Evolutionary conservation across 148 eudicot genomes (phyloP).

Genomic region (Nyssa sinensis): DNA sequence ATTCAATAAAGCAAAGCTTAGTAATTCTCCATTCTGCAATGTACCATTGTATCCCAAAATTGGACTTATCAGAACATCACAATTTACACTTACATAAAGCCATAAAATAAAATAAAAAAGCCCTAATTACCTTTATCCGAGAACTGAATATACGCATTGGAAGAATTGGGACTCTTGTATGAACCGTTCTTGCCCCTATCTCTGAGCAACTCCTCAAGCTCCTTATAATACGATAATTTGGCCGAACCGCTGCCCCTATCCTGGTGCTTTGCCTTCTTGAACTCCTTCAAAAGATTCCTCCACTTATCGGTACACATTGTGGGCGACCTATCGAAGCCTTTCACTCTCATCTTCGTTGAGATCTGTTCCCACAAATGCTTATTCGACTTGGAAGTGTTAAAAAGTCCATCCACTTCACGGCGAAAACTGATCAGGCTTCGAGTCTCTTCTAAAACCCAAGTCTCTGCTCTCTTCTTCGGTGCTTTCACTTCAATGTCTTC

Average conservation of each 20-base stretch:
- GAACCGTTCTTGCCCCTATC: conserved; percentile 33
- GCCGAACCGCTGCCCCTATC: conserved; percentile 26
- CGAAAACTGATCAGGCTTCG: conserved; percentile 54
- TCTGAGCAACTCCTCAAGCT: conserved; percentile 56
- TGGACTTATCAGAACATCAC: no score
- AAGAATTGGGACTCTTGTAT: conserved; percentile 13
- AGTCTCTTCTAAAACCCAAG: conserved; percentile 84
- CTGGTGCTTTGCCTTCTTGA: conserved; percentile 47
- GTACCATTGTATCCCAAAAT: no score
- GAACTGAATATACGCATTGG: conserved; percentile 50
- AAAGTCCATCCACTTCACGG: conserved; percentile 55
- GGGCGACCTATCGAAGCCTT: conserved; percentile 89
- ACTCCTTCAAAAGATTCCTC: conserved; percentile 81
- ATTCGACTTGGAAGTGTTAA: conserved; percentile 81
- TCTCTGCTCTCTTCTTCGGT: conserved; percentile 79
- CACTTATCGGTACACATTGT: conserved; percentile 97
- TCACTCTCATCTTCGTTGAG: conserved; percentile 72
- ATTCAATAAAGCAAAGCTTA: no score
- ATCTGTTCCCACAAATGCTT: conserved; percentile 93
- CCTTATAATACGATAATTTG: conserved; percentile 62
- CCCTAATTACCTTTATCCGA: conserved; percentile 52
- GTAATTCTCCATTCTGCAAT: no score
- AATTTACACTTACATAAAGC: not conserved
- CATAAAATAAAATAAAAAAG: not conserved
- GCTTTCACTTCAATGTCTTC: conserved; percentile 25